Conservation (phyloP, 2,329 filamentous ascomycete genomes). For the Penicillium sumatraense region DNA sequence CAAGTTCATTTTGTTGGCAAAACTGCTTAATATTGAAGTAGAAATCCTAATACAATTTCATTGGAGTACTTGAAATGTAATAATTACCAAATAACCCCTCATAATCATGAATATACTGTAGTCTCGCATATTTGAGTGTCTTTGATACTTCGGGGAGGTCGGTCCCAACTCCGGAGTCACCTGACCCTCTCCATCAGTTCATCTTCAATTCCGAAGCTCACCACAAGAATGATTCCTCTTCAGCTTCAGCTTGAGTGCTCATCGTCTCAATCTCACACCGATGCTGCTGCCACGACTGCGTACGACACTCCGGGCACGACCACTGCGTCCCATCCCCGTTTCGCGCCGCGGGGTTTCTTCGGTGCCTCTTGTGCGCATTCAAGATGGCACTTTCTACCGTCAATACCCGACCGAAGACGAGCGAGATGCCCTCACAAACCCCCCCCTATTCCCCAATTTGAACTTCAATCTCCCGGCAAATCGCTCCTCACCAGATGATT, state of each 20-base stretch:
- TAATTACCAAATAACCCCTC: too few relatives aligned
- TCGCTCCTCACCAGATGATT: background rate
- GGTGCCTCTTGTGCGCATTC: slow-evolving; percentile 69
- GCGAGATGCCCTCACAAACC: slow-evolving; percentile 52
- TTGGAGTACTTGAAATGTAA: too few relatives aligned
- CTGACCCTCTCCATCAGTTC: background rate
- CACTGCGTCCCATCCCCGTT: background rate
- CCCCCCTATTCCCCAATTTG: slow-evolving; percentile 73
- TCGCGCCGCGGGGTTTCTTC: slow-evolving; percentile 4
- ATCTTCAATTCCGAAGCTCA: background rate
- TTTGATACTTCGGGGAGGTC: slow-evolving; percentile 3
- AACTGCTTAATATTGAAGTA: too few relatives aligned
- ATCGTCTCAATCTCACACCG: background rate
- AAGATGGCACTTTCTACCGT: slow-evolving; percentile 82
- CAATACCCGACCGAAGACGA: slow-evolving; percentile 64
- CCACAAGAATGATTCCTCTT: too few relatives aligned
- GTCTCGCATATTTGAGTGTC: background rate
- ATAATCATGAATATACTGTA: too few relatives aligned
- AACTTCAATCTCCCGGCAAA: slow-evolving; percentile 70
- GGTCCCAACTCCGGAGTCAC: background rate
- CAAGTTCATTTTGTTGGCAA: too few relatives aligned
- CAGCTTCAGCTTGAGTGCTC: background rate
- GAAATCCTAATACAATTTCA: too few relatives aligned
- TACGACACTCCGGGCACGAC: background rate
- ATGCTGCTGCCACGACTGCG: background rate